A percentile compares a stretch with the other conserved stretches of the same genome.
phyloP scores from a whole-genome alignment of 257 asterid species.

The Petunia secreta region DNA sequence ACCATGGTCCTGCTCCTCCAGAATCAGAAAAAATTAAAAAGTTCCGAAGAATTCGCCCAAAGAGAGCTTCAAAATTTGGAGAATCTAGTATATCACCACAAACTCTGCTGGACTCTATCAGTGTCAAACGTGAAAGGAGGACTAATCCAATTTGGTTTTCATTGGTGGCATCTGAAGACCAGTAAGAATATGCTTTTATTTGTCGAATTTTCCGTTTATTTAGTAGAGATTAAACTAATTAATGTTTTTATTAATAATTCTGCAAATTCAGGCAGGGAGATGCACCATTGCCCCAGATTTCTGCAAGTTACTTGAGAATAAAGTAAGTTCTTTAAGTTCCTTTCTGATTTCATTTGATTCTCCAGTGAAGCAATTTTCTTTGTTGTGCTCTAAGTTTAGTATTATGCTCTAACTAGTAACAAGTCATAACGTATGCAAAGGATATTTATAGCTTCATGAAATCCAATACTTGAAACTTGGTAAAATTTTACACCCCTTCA shows the following conservation, averaged over 20 bases:
- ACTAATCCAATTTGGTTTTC: conserved; percentile 87
- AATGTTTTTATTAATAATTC: conserved; percentile 29
- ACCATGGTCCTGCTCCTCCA: conserved; percentile 44
- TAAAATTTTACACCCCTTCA: conserved; percentile 6
- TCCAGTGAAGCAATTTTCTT: background rate
- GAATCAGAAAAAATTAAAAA: conserved; percentile 75
- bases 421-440: background rate
- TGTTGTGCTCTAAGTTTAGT: background rate
- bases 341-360: background rate
- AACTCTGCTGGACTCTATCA: conserved; percentile 63
- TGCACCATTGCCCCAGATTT: conserved; percentile 80
- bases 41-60: conserved; percentile 62
- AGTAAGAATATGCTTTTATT: conserved; percentile 52
- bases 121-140: conserved; percentile 53
- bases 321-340: conserved; percentile 53
- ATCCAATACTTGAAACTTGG: conserved; percentile 4
- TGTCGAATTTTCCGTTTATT: conserved; percentile 20
- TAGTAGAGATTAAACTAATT: conserved; percentile 5
- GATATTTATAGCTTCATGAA: background rate
- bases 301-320: conserved; percentile 83
- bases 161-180: conserved; percentile 72
- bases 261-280: conserved; percentile 65
- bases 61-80: conserved; percentile 61
- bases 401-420: background rate
- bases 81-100: conserved; percentile 70